Percentiles rank a stretch among this genome's conserved stretches.
These are phyloP conservation scores for Blepharisma stoltei DNA, from an alignment of 73 alveolate genomes.

Conservation along the genomic window DNA sequence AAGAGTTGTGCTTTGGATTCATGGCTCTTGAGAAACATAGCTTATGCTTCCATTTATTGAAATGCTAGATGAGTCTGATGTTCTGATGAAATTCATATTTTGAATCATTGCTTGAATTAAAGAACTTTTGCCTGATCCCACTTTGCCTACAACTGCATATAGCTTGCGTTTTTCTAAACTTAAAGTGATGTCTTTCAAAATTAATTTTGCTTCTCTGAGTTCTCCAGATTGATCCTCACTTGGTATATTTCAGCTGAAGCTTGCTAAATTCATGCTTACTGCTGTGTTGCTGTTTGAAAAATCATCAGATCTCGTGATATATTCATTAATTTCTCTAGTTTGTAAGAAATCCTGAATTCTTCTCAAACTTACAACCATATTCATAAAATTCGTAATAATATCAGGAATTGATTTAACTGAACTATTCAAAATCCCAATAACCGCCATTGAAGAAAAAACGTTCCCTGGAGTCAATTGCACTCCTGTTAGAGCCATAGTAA, in stretches of 20 bases:
- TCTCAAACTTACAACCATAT: neutral
- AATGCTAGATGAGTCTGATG: slow-evolving; percentile 33
- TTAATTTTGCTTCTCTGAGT: slow-evolving; percentile 24
- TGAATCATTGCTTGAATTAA: slow-evolving; percentile 59
- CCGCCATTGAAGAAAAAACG: slow-evolving; percentile 64
- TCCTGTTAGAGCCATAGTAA: slow-evolving; percentile 56
- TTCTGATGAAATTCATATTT: slow-evolving; percentile 30
- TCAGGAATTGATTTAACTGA: neutral
- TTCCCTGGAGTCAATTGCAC: slow-evolving; percentile 61
- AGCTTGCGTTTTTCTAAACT: slow-evolving; percentile 65
- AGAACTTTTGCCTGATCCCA: slow-evolving; percentile 91
- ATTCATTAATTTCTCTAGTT: neutral
- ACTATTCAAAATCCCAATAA: slow-evolving; percentile 42
- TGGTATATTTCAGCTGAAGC: slow-evolving; percentile 58
- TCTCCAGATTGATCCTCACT: slow-evolving; percentile 37
- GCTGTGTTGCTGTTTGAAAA: neutral
- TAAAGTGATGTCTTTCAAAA: slow-evolving; percentile 59
- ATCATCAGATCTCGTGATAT: neutral
- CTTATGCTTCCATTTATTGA: slow-evolving; percentile 32
- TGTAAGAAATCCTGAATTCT: neutral
- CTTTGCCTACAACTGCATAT: slow-evolving; percentile 84
- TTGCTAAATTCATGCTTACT: slow-evolving; percentile 22
- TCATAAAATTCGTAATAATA: neutral
- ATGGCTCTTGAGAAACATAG: slow-evolving; percentile 39
- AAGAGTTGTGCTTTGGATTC: slow-evolving; percentile 52